These are phyloP conservation scores for Trichosanthes truncata DNA, from an alignment of 306 rosid species.

Conservation along the genomic window DNA sequence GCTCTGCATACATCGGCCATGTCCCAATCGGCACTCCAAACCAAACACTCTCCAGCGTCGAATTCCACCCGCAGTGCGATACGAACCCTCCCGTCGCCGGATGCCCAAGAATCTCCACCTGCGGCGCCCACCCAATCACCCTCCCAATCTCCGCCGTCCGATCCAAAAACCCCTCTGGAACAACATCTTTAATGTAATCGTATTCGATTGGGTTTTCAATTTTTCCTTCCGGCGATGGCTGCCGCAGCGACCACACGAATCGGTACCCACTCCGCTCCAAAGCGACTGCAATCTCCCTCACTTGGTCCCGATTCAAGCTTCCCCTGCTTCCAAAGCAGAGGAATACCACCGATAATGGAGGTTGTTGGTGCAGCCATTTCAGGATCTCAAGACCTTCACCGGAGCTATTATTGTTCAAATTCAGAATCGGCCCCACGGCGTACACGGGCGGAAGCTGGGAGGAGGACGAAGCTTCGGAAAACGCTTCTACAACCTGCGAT, in stretches of 20 bases:
- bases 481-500: conserved; percentile 21
- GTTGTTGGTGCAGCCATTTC: conserved; percentile 49
- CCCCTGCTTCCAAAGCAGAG: conserved; percentile 45
- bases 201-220: background rate
- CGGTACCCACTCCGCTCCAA: conserved; percentile 20
- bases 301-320: conserved; percentile 19
- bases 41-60: conserved; percentile 34
- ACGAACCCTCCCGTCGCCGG: conserved; percentile 30
- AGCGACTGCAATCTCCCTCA: conserved; percentile 22
- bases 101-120: background rate
- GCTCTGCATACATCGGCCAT: conserved; percentile 41
- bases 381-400: background rate
- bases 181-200: background rate
- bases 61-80: conserved; percentile 60
- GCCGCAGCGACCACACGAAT: conserved; percentile 38
- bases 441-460: conserved; percentile 16
- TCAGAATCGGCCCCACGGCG: conserved; percentile 42
- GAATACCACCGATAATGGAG: conserved; percentile 37
- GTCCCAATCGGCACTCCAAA: conserved; percentile 44
- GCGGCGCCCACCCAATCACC: conserved; percentile 10
- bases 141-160: conserved; percentile 2
- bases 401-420: background rate
- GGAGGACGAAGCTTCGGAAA: background rate
- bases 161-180: conserved; percentile 13
- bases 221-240: conserved; percentile 5